These are phyloP conservation scores for Venturia effusa DNA, from an alignment of 2,329 filamentous ascomycete species.

Conservation along the genomic window DNA sequence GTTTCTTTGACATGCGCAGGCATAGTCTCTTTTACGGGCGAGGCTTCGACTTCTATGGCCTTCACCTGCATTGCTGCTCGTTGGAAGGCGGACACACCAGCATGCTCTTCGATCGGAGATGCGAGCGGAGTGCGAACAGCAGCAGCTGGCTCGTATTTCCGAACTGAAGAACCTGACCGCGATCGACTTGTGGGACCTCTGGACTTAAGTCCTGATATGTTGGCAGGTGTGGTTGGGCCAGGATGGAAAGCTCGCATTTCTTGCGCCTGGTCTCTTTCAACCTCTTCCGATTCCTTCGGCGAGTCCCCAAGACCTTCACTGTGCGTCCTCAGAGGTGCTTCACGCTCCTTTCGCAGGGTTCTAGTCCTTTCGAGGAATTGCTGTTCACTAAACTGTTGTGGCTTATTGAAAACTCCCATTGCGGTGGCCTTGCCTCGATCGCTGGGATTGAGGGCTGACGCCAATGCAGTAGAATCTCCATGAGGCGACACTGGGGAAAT, in stretches of 20 bases:
- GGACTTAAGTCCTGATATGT: not conserved
- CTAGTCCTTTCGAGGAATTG: slow-evolving; percentile 74
- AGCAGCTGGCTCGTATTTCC: not conserved
- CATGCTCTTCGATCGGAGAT: slow-evolving; percentile 13
- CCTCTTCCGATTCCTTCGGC: slow-evolving; percentile 1
- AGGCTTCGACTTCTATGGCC: slow-evolving; percentile 9
- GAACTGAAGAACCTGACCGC: slow-evolving; percentile 21
- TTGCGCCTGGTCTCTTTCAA: slow-evolving; percentile 4
- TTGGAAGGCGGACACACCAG: slow-evolving; percentile 35
- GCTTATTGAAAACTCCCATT: slow-evolving; percentile 60
- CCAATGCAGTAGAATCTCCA: not conserved
- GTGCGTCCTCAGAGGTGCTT: slow-evolving; percentile 38
- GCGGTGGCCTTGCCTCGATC: slow-evolving; percentile 77
- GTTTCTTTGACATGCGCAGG: not conserved
- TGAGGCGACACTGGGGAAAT: not conserved
- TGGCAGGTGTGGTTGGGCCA: not conserved
- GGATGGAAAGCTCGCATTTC: not conserved
- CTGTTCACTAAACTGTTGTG: slow-evolving; percentile 69
- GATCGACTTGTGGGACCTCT: slow-evolving; percentile 14
- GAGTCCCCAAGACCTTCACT: slow-evolving; percentile 7
- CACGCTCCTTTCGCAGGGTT: slow-evolving; percentile 66
- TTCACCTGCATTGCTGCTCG: slow-evolving; percentile 32
- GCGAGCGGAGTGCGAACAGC: not conserved
- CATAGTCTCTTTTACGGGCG: not conserved
- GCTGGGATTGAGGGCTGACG: slow-evolving; percentile 55